phyloP scores from a whole-genome alignment of 495 filamentous ascomycete species.

The Xylaria acuta region DNA sequence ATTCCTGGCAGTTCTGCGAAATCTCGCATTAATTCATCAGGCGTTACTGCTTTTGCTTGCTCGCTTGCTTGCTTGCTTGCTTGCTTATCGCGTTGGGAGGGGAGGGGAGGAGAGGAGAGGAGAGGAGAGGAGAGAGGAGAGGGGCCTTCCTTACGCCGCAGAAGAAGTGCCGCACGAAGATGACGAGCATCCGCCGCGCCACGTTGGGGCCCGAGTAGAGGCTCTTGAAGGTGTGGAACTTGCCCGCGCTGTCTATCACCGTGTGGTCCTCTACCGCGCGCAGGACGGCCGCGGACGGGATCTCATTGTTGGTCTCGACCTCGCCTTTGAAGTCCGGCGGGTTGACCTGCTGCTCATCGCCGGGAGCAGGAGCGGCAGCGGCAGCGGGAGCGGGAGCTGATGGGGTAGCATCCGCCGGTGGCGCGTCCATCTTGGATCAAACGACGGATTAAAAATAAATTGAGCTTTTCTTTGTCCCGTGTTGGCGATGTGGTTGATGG shows the following conservation, averaged over 20 bases:
- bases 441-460: not conserved
- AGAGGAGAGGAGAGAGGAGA: constrained; percentile 10
- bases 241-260: constrained; percentile 70
- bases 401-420: not conserved
- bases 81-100: not conserved
- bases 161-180: constrained; percentile 91
- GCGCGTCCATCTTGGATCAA: not conserved
- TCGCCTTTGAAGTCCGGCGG: constrained; percentile 53
- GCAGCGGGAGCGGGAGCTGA: not conserved
- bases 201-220: constrained; percentile 66
- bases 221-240: constrained; percentile 67
- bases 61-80: not conserved
- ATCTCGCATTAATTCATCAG: not conserved
- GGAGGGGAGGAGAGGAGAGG: constrained; percentile 2
- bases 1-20: constrained; percentile 73
- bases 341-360: constrained; percentile 23
- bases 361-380: not conserved
- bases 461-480: not conserved
- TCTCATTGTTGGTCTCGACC: constrained; percentile 57
- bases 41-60: not conserved
- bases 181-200: constrained; percentile 66
- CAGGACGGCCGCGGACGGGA: constrained; percentile 57
- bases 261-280: constrained; percentile 60
- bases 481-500: not conserved
- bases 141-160: constrained; percentile 86